Percentiles rank a stretch among this genome's conserved stretches.
phyloP scores from a whole-genome alignment of 2,329 filamentous ascomycete genomes.

The Cytospora paraplurivora region DNA sequence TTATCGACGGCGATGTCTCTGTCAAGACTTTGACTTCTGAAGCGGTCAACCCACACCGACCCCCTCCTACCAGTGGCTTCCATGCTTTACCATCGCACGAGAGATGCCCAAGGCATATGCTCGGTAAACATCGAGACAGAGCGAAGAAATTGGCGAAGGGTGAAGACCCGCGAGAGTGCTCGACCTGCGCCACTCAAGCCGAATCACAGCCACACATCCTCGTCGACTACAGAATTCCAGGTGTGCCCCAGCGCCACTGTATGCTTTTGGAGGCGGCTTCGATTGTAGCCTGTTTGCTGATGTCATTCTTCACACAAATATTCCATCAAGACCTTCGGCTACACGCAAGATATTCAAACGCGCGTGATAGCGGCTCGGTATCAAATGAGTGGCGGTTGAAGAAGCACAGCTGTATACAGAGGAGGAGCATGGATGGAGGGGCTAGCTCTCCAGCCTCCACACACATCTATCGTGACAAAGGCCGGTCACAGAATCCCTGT shows the following conservation, averaged over 20 bases:
- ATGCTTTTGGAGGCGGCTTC: too few species aligned
- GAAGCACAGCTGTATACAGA: not conserved
- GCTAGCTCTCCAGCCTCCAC: not conserved
- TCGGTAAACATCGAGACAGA: too few species aligned
- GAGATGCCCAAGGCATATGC: too few species aligned
- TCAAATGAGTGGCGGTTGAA: too few species aligned
- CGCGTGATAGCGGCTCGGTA: too few species aligned
- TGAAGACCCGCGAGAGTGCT: not conserved
- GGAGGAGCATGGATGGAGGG: not conserved
- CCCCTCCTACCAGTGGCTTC: not conserved
- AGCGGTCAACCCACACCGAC: not conserved
- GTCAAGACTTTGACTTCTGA: not conserved
- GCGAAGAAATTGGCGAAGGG: too few species aligned
- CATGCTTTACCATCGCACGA: not conserved
- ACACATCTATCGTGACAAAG: not conserved
- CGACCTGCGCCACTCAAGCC: constrained; percentile 6
- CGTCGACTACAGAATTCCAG: not conserved
- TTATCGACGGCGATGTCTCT: not conserved
- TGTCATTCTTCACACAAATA: too few species aligned
- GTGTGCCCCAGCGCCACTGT: too few species aligned
- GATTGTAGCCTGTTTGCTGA: too few species aligned
- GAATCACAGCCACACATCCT: constrained; percentile 4
- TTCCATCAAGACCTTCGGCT: too few species aligned
- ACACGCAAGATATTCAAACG: too few species aligned
- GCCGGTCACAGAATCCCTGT: not conserved